Conservation (phyloP, 352 stramenopile species). For the Albugo candida region DNA sequence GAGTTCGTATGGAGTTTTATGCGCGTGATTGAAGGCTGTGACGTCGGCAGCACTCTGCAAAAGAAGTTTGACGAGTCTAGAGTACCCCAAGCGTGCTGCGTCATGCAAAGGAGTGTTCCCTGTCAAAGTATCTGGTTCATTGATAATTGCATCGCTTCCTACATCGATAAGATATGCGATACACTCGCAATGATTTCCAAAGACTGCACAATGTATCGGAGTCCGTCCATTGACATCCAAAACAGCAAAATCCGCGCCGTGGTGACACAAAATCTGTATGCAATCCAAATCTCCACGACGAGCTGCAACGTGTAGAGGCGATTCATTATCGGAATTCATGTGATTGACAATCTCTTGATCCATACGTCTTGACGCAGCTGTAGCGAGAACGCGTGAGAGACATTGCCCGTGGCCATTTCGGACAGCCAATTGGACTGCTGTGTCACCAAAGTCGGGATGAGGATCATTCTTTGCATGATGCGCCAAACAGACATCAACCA, state of each 20-base stretch:
- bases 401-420: constrained; percentile 36
- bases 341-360: constrained; percentile 76
- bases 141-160: constrained; percentile 57
- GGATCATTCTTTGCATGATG: constrained; percentile 72
- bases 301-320: constrained; percentile 57
- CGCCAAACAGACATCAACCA: constrained; percentile 53
- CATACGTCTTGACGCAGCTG: constrained; percentile 69
- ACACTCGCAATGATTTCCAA: constrained; percentile 38
- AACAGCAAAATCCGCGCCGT: constrained; percentile 64
- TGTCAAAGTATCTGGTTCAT: constrained; percentile 38
- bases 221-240: constrained; percentile 65
- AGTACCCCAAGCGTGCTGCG: constrained; percentile 31
- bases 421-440: constrained; percentile 55
- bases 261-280: constrained; percentile 50
- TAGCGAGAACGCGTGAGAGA: constrained; percentile 35
- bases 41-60: constrained; percentile 62
- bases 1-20: constrained; percentile 44
- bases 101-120: constrained; percentile 67
- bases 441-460: constrained; percentile 71
- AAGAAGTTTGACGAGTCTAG: constrained; percentile 43
- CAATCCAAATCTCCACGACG: constrained; percentile 46
- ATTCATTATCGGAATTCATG: constrained; percentile 61
- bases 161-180: constrained; percentile 72
- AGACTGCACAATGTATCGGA: constrained; percentile 51
- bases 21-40: constrained; percentile 28